phyloP scores from a whole-genome alignment of 1,284 basidiomycete species.

The Ganoderma lucidum region DNA sequence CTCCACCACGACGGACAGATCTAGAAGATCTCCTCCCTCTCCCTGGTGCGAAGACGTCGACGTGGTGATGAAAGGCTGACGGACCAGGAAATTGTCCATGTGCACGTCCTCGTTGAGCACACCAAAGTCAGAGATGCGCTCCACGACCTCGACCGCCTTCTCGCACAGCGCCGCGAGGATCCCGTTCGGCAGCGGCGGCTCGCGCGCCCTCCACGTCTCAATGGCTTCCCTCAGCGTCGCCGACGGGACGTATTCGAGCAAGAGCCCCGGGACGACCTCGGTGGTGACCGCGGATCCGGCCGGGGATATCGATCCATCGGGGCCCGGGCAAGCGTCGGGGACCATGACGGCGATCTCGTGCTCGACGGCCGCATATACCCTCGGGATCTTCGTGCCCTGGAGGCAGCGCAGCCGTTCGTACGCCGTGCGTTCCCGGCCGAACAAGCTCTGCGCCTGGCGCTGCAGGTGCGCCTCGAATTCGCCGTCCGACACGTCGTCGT shows the following conservation, averaged over 20 bases:
- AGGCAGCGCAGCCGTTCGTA: background rate
- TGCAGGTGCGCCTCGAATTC: background rate
- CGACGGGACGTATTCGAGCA: background rate
- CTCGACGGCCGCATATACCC: background rate
- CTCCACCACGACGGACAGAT: background rate
- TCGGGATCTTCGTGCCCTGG: background rate
- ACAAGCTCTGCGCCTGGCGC: background rate
- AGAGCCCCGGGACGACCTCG: too few relatives aligned
- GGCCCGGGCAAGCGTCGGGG: background rate
- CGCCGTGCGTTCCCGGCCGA: background rate
- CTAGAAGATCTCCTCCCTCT: background rate
- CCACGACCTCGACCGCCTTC: background rate
- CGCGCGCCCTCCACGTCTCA: background rate
- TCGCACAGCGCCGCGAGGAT: background rate
- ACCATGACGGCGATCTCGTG: background rate
- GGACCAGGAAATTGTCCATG: background rate
- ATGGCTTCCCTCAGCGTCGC: background rate
- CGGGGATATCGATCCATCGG: background rate
- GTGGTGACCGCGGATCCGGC: background rate
- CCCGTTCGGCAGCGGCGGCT: background rate
- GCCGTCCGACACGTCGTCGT: background rate
- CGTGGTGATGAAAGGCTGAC: background rate
- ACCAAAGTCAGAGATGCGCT: background rate
- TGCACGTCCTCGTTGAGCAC: background rate
- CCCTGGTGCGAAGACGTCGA: background rate